phyloP scores from a whole-genome alignment of 2,329 filamentous ascomycete genomes.

The Dactylella cylindrospora region DNA sequence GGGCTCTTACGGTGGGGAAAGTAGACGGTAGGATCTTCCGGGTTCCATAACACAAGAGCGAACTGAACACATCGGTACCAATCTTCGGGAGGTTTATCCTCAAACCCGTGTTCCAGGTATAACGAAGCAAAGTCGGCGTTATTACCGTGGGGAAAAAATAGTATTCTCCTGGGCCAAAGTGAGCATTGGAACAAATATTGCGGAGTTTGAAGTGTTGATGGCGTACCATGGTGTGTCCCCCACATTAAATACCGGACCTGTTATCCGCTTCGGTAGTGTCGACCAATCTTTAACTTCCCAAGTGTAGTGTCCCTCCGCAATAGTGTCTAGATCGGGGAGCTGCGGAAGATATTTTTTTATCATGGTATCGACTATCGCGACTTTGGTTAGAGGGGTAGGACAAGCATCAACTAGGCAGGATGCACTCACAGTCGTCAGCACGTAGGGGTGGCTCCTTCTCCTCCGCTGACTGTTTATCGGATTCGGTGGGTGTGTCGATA shows the following conservation, averaged over 20 bases:
- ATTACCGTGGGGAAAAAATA: conserved; percentile 95
- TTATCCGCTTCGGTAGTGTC: conserved; percentile 72
- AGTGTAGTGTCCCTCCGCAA: conserved; percentile 73
- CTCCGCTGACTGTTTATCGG: conserved; percentile 59
- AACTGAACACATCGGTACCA: conserved; percentile 98
- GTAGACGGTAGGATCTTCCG: conserved; percentile 83
- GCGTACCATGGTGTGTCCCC: conserved; percentile 82
- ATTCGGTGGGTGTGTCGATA: conserved; percentile 64
- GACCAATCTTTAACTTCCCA: conserved; percentile 90
- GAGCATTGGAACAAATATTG: neutral
- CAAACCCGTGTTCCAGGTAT: conserved; percentile 93
- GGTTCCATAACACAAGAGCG: conserved; percentile 89
- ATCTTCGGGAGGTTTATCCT: conserved; percentile 74
- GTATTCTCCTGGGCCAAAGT: conserved; percentile 67
- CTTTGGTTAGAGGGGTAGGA: conserved; percentile 37
- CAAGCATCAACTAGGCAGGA: conserved; percentile 5
- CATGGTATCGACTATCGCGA: conserved; percentile 72
- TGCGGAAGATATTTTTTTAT: conserved; percentile 74
- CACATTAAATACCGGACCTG: conserved; percentile 83
- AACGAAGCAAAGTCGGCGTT: conserved; percentile 91
- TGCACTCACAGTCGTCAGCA: conserved; percentile 61
- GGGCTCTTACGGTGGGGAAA: conserved; percentile 64
- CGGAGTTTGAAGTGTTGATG: neutral
- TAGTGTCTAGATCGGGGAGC: conserved; percentile 72
- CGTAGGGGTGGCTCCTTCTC: conserved; percentile 58